Evolutionary conservation across 768 basidiomycete species (phyloP), one percentile per base, ranked within the genome.

Genomic region (Russula olivacea): DNA sequence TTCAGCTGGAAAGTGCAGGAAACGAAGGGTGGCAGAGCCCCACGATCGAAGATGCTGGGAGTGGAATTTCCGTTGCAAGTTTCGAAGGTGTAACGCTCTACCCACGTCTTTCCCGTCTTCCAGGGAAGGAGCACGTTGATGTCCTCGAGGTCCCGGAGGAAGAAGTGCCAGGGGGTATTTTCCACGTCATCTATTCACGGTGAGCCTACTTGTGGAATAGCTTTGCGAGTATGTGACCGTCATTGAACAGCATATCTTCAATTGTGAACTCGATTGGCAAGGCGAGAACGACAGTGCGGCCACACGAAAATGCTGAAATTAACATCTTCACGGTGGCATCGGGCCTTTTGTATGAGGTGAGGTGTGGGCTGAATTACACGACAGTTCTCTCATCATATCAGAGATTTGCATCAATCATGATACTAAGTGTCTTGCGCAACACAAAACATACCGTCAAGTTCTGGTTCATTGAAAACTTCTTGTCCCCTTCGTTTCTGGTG

Each of bases 401-500:
- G 93, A 87, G 97, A 17, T 98, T 99, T 75, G 94, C 87, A 0
- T 93, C 92, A 10, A 98, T 99, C 76, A 99, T 98, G 97, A 92
- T 98, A 61, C 79, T 98, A 40, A 96, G 93, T 68, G 97, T 99
- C 36, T 79, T 98, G 66, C 87, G 87, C 45, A 96, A 98, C 71
- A 98, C 97, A 19, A 86, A 93, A 21, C 90, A 88, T 70, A 89
- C 85, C 30, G 95, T 99, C 74, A 99, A 99, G 74, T 99, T 98
- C 76, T 98, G 97, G 97, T 98, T 98, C 76, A 98, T 99, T 66
- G 91, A 97, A 73, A 98, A 99, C 76, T 99, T 99, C 82, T 81
- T 98, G 15, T 98, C 96, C 0, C 97, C 96, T 0, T 90, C 94
- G 0, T 99, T 99, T 83, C 76, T 98, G 62, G 93, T 92, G 68